Evolutionary conservation across 306 rosid genomes (phyloP).

Genomic region (Purshia tridentata): DNA sequence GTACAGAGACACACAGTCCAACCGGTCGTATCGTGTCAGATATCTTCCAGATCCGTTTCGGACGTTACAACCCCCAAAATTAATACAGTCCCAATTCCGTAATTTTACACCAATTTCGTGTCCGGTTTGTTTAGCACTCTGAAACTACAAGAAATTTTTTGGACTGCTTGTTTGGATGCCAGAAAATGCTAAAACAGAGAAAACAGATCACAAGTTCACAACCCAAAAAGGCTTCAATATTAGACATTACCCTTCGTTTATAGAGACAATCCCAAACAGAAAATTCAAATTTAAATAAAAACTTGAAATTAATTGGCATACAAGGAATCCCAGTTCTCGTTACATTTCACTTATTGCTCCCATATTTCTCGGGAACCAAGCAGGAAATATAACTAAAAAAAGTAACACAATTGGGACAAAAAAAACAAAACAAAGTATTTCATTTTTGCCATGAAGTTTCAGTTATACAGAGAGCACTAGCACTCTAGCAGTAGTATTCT

Average conservation of each 20-base stretch:
- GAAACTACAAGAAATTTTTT: neutral
- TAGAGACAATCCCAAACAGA: neutral
- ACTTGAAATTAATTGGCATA: neutral
- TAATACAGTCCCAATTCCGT: slow-evolving; percentile 11
- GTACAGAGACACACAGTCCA: slow-evolving; percentile 31
- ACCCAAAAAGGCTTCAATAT: neutral
- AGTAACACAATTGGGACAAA: slow-evolving; percentile 5
- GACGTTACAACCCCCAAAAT: slow-evolving; percentile 2
- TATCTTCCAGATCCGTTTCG: slow-evolving; percentile 13
- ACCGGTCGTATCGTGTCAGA: slow-evolving; percentile 6
- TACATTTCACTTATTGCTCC: neutral
- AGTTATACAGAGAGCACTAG: slow-evolving; percentile 5
- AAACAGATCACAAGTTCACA: too few relatives aligned
- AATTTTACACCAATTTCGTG: slow-evolving; percentile 3
- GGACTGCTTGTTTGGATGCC: neutral
- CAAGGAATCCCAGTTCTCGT: neutral
- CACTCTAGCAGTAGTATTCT: slow-evolving; percentile 16
- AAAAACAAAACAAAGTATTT: slow-evolving; percentile 1
- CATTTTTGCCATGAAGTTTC: neutral
- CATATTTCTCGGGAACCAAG: neutral
- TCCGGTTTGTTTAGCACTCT: neutral
- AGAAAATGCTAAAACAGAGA: neutral
- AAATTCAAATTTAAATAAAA: neutral
- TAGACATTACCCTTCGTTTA: neutral
- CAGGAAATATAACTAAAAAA: neutral